phyloP scores from a whole-genome alignment of 2,329 filamentous ascomycete genomes.

The Thielaviopsis cerberus region DNA sequence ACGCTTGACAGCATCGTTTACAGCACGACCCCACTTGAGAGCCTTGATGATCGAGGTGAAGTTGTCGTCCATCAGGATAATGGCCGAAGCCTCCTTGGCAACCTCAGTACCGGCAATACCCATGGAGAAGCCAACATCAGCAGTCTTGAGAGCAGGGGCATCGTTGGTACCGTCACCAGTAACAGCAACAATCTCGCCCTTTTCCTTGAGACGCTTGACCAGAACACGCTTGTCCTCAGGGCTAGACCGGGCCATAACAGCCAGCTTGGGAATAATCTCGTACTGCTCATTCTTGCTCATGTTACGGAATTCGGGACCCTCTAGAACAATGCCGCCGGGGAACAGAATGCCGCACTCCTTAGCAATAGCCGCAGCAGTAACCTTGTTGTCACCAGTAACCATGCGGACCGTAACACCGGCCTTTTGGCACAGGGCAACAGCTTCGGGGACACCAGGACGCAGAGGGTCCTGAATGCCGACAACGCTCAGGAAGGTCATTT shows the following conservation, averaged over 20 bases:
- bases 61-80: slow-evolving; percentile 77
- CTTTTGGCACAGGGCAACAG: slow-evolving; percentile 52
- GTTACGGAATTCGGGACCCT: slow-evolving; percentile 61
- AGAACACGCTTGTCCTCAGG: slow-evolving; percentile 61
- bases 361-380: slow-evolving; percentile 64
- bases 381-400: slow-evolving; percentile 69
- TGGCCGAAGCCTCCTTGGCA: slow-evolving; percentile 68
- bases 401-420: slow-evolving; percentile 67
- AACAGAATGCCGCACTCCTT: slow-evolving; percentile 60
- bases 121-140: slow-evolving; percentile 74
- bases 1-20: slow-evolving; percentile 61
- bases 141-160: slow-evolving; percentile 61
- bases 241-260: slow-evolving; percentile 55
- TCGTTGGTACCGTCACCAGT: slow-evolving; percentile 76
- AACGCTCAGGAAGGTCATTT: slow-evolving; percentile 50
- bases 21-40: slow-evolving; percentile 60
- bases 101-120: slow-evolving; percentile 69
- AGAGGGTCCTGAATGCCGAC: slow-evolving; percentile 71
- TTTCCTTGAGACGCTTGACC: slow-evolving; percentile 51
- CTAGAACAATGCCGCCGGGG: slow-evolving; percentile 50
- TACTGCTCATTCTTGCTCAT: slow-evolving; percentile 46
- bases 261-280: slow-evolving; percentile 47
- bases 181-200: slow-evolving; percentile 61
- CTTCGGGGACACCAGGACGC: slow-evolving; percentile 53
- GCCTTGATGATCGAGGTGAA: slow-evolving; percentile 75